Evolutionary conservation across 1,139 yeast genomes (phyloP).

Genomic region (Nakaseomyces glabratus): DNA sequence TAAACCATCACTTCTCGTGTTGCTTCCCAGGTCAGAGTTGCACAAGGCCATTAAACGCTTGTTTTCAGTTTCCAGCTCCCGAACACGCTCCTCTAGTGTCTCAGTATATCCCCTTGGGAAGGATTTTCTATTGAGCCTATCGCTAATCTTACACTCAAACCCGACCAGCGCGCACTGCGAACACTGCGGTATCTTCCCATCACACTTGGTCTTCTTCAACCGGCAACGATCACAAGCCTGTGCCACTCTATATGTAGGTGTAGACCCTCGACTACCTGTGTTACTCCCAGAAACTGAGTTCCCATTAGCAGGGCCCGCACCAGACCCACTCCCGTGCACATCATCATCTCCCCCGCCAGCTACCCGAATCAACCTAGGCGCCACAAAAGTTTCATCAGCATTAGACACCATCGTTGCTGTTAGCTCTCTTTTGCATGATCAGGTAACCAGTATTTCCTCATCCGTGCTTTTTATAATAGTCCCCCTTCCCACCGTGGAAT

Average conservation of each 20-base stretch:
- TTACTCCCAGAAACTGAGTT: no score
- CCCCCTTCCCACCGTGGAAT: no score
- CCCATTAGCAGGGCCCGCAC: no score
- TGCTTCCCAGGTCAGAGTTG: conserved; percentile 27
- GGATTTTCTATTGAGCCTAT: conserved; percentile 59
- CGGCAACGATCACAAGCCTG: conserved; percentile 87
- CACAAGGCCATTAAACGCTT: conserved; percentile 41
- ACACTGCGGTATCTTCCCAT: conserved; percentile 39
- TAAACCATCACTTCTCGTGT: background rate
- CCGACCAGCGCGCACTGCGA: conserved; percentile 59
- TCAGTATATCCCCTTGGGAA: conserved; percentile 73
- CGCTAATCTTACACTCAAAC: conserved; percentile 66
- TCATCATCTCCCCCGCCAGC: no score
- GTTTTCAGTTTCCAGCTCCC: conserved; percentile 54
- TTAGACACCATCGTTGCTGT: no score
- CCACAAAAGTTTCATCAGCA: no score
- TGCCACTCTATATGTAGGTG: conserved; percentile 39
- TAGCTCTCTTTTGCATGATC: no score
- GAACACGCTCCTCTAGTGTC: conserved; percentile 51
- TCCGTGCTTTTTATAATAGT: no score
- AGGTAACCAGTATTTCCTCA: no score
- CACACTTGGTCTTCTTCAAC: conserved; percentile 50
- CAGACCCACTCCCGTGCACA: no score
- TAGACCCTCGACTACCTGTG: no score
- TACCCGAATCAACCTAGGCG: no score